Evolutionary conservation across 148 eudicot genomes (phyloP).

Genomic region (Vaccinium macrocarpon): DNA sequence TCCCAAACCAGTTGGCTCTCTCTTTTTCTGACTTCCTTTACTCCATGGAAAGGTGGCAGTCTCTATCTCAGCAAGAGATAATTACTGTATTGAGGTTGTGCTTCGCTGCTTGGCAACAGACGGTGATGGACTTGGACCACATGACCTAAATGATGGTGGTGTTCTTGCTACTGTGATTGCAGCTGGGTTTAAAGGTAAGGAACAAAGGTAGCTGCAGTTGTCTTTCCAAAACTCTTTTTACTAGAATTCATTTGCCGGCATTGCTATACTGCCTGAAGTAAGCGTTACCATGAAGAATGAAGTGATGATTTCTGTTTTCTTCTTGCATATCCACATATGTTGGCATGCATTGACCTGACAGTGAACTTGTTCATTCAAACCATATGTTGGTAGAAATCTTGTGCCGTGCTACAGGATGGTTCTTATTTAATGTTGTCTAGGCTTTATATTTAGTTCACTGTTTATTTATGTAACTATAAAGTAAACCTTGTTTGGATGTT

Average conservation of each 20-base stretch:
- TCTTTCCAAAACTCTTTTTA: not conserved
- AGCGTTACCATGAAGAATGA: not conserved
- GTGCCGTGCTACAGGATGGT: not conserved
- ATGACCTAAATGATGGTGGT: conserved; percentile 81
- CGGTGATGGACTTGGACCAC: conserved; percentile 85
- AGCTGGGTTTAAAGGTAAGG: conserved; percentile 82
- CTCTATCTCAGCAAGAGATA: conserved; percentile 49
- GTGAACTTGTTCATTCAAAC: not conserved
- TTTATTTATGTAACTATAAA: not conserved
- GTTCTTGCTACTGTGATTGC: conserved; percentile 83
- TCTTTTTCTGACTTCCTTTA: conserved; percentile 6
- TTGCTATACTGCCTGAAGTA: not conserved
- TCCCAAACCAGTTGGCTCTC: not conserved
- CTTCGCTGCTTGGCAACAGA: conserved; percentile 76
- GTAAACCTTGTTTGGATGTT: not conserved
- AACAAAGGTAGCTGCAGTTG: not conserved
- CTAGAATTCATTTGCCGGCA: not conserved
- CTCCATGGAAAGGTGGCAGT: conserved; percentile 59
- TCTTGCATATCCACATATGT: not conserved
- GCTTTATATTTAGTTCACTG: not conserved
- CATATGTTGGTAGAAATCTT: not conserved
- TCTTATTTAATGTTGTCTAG: not conserved
- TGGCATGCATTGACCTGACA: not conserved
- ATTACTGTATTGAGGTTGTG: conserved; percentile 61
- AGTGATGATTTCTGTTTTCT: not conserved